phyloP scores from a whole-genome alignment of 2,329 filamentous ascomycete genomes.

The Sporothrix sp. region DNA sequence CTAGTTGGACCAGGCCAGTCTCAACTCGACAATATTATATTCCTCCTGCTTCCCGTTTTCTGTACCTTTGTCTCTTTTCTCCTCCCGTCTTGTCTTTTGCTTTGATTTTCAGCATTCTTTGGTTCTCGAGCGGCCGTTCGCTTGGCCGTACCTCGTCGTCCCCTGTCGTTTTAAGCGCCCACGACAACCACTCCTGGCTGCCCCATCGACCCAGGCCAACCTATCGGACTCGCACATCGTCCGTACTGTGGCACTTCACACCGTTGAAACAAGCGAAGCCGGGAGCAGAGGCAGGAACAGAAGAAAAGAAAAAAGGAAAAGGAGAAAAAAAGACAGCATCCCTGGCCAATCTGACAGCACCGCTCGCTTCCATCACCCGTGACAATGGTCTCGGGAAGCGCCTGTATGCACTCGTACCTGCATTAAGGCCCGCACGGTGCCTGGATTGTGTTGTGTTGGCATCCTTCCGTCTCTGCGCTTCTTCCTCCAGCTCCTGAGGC shows the following conservation, averaged over 20 bases:
- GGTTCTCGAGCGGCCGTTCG: neutral
- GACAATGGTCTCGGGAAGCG: constrained; percentile 4
- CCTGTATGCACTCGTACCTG: neutral
- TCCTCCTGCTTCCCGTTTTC: neutral
- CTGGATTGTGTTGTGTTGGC: too few relatives aligned
- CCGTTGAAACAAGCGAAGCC: neutral
- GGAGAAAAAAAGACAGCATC: too few relatives aligned
- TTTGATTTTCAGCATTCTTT: neutral
- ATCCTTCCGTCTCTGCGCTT: neutral
- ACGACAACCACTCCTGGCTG: neutral
- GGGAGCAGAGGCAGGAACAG: too few relatives aligned
- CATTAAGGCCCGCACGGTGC: neutral
- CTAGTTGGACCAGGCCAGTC: neutral
- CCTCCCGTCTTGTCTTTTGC: too few relatives aligned
- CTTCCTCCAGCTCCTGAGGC: neutral
- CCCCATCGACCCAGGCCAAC: neutral
- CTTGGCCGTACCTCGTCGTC: too few relatives aligned
- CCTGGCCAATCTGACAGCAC: neutral
- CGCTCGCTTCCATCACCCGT: neutral
- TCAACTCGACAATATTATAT: constrained; percentile 6
- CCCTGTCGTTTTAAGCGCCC: constrained; percentile 1
- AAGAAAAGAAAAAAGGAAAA: too few relatives aligned
- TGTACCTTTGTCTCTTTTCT: too few relatives aligned
- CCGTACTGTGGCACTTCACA: too few relatives aligned
- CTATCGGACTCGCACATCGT: neutral